Evolutionary conservation across 352 stramenopile species (phyloP).

Genomic region (Phytophthora vignae): DNA sequence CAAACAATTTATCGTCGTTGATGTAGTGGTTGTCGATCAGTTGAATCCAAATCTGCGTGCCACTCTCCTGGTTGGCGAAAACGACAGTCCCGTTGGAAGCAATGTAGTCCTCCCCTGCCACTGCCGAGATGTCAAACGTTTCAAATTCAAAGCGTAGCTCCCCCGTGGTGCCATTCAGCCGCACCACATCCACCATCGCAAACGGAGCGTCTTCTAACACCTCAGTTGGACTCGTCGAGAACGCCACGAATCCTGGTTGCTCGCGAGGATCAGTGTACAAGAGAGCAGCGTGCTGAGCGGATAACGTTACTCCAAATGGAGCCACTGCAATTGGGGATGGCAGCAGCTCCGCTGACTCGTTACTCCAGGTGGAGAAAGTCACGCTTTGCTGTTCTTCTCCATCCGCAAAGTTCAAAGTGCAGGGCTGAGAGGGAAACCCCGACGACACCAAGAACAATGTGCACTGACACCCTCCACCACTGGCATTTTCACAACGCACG

Average conservation of each 20-base stretch:
- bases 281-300: constrained; percentile 31
- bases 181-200: constrained; percentile 52
- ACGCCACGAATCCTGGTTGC: constrained; percentile 42
- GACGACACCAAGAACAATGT: constrained; percentile 37
- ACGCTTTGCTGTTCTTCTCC: constrained; percentile 49
- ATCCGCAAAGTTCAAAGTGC: constrained; percentile 49
- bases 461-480: constrained; percentile 43
- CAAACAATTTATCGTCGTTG: constrained; percentile 46
- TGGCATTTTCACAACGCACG: constrained; percentile 38
- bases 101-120: constrained; percentile 49
- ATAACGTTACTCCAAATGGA: constrained; percentile 31
- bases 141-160: constrained; percentile 46
- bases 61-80: constrained; percentile 50
- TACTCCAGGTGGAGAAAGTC: constrained; percentile 45
- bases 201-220: constrained; percentile 50
- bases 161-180: constrained; percentile 59
- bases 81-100: constrained; percentile 26
- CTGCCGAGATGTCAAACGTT: constrained; percentile 54
- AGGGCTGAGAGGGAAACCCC: constrained; percentile 18
- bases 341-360: constrained; percentile 41
- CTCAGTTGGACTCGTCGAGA: constrained; percentile 27
- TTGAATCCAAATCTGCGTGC: constrained; percentile 44
- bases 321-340: constrained; percentile 19
- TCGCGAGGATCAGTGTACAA: constrained; percentile 41
- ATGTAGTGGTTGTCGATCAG: constrained; percentile 55